Conservation (phyloP, 139 green algal species). For the Monoraphidium neglectum region DNA sequence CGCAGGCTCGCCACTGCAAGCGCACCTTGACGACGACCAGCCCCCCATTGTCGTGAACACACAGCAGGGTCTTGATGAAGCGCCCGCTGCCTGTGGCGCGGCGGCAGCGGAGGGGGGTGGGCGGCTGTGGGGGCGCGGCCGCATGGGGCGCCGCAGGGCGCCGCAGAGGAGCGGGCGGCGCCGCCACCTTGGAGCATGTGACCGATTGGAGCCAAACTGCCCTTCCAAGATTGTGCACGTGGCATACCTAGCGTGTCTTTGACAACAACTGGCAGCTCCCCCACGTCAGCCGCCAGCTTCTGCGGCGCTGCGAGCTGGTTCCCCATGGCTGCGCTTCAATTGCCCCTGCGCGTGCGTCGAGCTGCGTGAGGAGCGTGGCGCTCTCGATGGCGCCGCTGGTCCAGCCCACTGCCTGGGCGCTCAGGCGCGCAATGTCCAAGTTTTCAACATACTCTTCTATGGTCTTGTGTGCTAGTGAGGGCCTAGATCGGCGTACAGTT, state of each 20-base stretch:
- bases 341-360: too few species aligned
- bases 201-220: background rate
- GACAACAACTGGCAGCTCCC: constrained; percentile 70
- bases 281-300: constrained; percentile 52
- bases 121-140: too few species aligned
- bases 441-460: too few species aligned
- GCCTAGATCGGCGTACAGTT: too few species aligned
- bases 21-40: constrained; percentile 92
- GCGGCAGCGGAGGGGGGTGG: background rate
- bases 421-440: too few species aligned
- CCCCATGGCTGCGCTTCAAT: too few species aligned
- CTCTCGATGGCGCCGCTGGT: too few species aligned
- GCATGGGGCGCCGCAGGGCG: background rate
- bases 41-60: constrained; percentile 87
- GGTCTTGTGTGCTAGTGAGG: too few species aligned
- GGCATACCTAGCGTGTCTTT: constrained; percentile 70
- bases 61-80: constrained; percentile 88
- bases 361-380: too few species aligned
- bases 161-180: background rate
- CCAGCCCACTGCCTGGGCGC: too few species aligned
- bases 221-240: background rate
- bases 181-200: background rate
- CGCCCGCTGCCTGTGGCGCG: constrained; percentile 70
- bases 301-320: constrained; percentile 62
- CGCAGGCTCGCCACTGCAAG: background rate